These are phyloP conservation scores for Golubevia sp. DNA, from an alignment of 1,284 basidiomycete species.

Conservation along the genomic window DNA sequence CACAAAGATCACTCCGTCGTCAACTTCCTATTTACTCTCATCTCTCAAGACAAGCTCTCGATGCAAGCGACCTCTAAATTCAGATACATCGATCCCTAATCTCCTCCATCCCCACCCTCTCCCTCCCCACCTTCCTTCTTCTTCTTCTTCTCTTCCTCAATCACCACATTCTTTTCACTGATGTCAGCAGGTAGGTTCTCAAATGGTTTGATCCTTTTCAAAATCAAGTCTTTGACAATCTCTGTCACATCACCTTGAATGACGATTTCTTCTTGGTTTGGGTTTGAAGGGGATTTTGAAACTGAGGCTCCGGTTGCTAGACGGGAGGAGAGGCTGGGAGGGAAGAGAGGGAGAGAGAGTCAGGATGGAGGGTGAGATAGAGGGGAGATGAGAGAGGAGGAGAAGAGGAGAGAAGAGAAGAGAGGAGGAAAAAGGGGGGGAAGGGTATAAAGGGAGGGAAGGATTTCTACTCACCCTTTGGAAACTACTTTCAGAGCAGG, in stretches of 20 bases:
- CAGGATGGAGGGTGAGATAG: not conserved
- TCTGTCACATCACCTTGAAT: slow-evolving; percentile 60
- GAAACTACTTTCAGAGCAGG: slow-evolving; percentile 53
- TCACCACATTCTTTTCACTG: slow-evolving; percentile 40
- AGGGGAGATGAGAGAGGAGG: not conserved
- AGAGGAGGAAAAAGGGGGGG: not conserved
- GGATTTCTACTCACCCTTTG: slow-evolving; percentile 40
- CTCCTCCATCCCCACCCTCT: no score
- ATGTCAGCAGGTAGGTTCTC: slow-evolving; percentile 45
- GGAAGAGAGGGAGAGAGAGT: not conserved
- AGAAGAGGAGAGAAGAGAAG: not conserved
- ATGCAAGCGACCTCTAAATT: no score
- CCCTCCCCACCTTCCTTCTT: slow-evolving; percentile 9
- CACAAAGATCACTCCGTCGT: no score
- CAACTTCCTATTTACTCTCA: no score
- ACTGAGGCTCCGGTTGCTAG: slow-evolving; percentile 60
- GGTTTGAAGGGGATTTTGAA: slow-evolving; percentile 48
- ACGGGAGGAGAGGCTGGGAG: slow-evolving; percentile 36
- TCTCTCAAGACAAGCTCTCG: no score
- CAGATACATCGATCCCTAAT: no score
- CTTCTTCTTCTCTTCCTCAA: slow-evolving; percentile 57
- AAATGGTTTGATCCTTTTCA: slow-evolving; percentile 48
- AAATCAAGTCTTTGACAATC: slow-evolving; percentile 41
- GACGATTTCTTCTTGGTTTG: slow-evolving; percentile 53
- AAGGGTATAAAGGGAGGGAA: not conserved